Conservation (phyloP, 2,329 filamentous ascomycete genomes). For the Colletotrichum graminicola region DNA sequence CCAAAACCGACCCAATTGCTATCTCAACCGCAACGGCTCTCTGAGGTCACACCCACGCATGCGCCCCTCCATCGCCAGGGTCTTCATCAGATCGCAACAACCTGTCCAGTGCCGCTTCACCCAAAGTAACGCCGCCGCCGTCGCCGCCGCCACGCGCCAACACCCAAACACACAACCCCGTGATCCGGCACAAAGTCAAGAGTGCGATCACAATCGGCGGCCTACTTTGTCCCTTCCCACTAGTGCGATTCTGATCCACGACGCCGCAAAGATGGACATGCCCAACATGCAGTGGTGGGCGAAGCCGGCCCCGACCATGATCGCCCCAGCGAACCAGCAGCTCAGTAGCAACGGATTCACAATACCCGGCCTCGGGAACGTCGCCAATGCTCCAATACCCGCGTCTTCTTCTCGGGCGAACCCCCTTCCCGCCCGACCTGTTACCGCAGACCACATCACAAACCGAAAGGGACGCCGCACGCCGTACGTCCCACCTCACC, state of each 20-base stretch:
- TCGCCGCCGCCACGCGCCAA: not conserved
- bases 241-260: not conserved
- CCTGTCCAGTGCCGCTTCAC: conserved; percentile 1
- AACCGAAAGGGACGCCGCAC: conserved; percentile 12
- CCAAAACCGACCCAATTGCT: not conserved
- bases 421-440: not conserved
- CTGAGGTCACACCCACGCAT: not conserved
- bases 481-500: conserved; percentile 8
- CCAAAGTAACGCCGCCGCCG: not conserved
- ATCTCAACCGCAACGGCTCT: not conserved
- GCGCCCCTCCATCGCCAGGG: conserved; percentile 27
- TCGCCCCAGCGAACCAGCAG: conserved; percentile 16
- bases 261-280: conserved; percentile 11
- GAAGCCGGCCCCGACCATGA: conserved; percentile 26
- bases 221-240: too few relatives aligned
- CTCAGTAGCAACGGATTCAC: conserved; percentile 23
- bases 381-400: not conserved
- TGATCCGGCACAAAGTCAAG: not conserved
- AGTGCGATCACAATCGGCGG: not conserved
- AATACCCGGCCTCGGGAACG: conserved; percentile 40
- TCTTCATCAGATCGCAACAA: conserved; percentile 26
- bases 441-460: conserved; percentile 4
- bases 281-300: conserved; percentile 39
- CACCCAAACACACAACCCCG: not conserved
- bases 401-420: not conserved